phyloP scores from a whole-genome alignment of 1,284 basidiomycete species.

The Moesziomyces aphidis region DNA sequence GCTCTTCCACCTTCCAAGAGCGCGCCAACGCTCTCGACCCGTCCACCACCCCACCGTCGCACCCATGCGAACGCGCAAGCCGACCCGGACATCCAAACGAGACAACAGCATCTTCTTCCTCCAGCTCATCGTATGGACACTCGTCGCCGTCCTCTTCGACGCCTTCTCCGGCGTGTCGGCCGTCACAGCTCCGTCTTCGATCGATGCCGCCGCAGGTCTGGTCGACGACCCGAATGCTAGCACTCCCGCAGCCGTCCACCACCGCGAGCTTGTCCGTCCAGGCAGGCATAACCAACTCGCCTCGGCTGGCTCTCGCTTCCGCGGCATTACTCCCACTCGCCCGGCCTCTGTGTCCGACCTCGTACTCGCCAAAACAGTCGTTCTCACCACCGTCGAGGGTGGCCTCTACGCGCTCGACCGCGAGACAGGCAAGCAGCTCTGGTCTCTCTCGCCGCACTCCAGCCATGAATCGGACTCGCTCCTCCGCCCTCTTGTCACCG shows the following conservation, averaged over 20 bases:
- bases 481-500: slow-evolving; percentile 54
- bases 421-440: slow-evolving; percentile 73
- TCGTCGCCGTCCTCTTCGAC: slow-evolving; percentile 27
- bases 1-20: slow-evolving; percentile 21
- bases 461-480: slow-evolving; percentile 47
- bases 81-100: neutral
- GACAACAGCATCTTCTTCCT: slow-evolving; percentile 17
- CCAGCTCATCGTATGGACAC: slow-evolving; percentile 37
- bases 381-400: slow-evolving; percentile 89
- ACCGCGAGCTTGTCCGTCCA: slow-evolving; percentile 26
- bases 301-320: slow-evolving; percentile 31
- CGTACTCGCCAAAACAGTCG: slow-evolving; percentile 79
- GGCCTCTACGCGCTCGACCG: slow-evolving; percentile 87
- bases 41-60: neutral
- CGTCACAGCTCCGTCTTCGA: neutral
- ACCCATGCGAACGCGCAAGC: neutral
- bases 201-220: slow-evolving; percentile 4
- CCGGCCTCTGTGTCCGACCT: slow-evolving; percentile 68
- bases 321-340: slow-evolving; percentile 19
- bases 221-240: slow-evolving; percentile 21
- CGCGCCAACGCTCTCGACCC: slow-evolving; percentile 26
- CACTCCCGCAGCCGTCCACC: slow-evolving; percentile 9
- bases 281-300: slow-evolving; percentile 15
- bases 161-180: slow-evolving; percentile 18
- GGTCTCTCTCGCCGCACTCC: slow-evolving; percentile 49